Evolutionary conservation across 768 basidiomycete genomes (phyloP), one percentile per base, ranked within the genome.

Genomic region (Symmetrospora coprosmae): DNA sequence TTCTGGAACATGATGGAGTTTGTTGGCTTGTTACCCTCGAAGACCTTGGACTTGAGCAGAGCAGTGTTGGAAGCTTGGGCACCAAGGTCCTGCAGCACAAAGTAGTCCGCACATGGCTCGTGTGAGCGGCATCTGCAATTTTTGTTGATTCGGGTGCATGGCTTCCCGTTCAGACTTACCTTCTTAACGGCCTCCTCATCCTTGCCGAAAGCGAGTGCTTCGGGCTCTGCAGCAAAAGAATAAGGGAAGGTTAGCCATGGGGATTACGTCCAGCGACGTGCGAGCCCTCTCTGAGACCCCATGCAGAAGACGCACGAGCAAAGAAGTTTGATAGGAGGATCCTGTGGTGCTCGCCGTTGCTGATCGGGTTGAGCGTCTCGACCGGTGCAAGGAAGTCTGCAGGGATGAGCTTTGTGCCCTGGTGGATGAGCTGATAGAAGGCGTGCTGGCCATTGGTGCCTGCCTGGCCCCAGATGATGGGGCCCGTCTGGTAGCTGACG

Each of bases 391-490:
- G 77, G 78, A 92, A 92, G 73, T 94, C 89, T 46, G 85, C 80
- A 1, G 89, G 89, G 67, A 91, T 84, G 64, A 91, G 72, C 76
- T 89, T 92, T 38, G 88, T 91, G 50, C 88, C 88, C 72, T 90
- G 89, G 75, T 91, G 88, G 21, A 91, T 78, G 4, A 65, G 38
- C 74, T 96, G 92, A 77, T 99, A 99, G 81, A 99, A 97, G 8
- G 94, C 96, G 76, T 99, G 94, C 73, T 97, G 92, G 60, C 92
- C 94, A 74, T 97, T 97, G 37, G 94, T 97, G 40, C 92, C 94
- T 0, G 87, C 84, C 9, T 91, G 91, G 66, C 92, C 94, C 94
- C 94, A 99, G 73, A 97, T 86, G 76, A 99, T 97, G 14, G 94
- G 92, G 56, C 92, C 94, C 55, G 92, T 97, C 77, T 97, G 83